Evolutionary conservation across 2,329 filamentous ascomycete genomes (phyloP).

Genomic region (Emericellopsis atlantica): DNA sequence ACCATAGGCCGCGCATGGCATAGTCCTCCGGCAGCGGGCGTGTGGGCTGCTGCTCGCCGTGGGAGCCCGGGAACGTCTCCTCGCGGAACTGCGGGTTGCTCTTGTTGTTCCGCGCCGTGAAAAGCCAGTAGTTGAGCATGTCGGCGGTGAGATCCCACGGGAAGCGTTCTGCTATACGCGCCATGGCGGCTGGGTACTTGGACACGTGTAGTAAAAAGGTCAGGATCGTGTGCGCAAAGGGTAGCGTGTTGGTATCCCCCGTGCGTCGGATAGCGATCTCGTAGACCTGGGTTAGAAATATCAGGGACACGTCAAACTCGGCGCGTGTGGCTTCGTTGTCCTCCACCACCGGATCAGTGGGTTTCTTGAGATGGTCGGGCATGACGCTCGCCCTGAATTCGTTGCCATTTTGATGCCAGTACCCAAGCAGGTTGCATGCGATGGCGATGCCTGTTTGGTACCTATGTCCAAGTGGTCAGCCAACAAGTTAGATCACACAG

Average conservation of each 20-base stretch:
- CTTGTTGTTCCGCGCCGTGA: slow-evolving; percentile 8
- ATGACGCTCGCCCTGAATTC: slow-evolving; percentile 32
- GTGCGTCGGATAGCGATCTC: slow-evolving; percentile 34
- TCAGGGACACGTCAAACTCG: slow-evolving; percentile 16
- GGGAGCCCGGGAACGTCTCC: slow-evolving; percentile 32
- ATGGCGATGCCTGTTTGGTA: slow-evolving; percentile 19
- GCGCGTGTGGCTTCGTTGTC: slow-evolving; percentile 10
- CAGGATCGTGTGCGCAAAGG: slow-evolving; percentile 50
- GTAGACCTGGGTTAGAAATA: slow-evolving; percentile 30
- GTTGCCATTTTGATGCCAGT: slow-evolving; percentile 2
- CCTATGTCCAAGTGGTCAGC: slow-evolving; percentile 7
- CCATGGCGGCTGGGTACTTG: slow-evolving; percentile 25
- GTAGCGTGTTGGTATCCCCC: slow-evolving; percentile 45
- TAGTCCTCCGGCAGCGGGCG: slow-evolving; percentile 59
- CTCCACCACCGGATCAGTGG: slow-evolving; percentile 10
- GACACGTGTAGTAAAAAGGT: slow-evolving; percentile 41
- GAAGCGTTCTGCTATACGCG: slow-evolving; percentile 26
- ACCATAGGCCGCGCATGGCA: slow-evolving; percentile 49
- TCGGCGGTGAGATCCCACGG: slow-evolving; percentile 36
- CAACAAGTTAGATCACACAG: no score
- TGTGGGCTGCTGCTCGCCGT: slow-evolving; percentile 24
- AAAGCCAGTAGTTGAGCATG: slow-evolving; percentile 20
- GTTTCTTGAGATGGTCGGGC: slow-evolving; percentile 10
- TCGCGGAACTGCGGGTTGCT: slow-evolving; percentile 23
- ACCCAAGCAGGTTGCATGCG: slow-evolving; percentile 18